These are phyloP conservation scores for Kodamaea fukazawae DNA, from an alignment of 805 yeast genomes.

Conservation along the genomic window DNA sequence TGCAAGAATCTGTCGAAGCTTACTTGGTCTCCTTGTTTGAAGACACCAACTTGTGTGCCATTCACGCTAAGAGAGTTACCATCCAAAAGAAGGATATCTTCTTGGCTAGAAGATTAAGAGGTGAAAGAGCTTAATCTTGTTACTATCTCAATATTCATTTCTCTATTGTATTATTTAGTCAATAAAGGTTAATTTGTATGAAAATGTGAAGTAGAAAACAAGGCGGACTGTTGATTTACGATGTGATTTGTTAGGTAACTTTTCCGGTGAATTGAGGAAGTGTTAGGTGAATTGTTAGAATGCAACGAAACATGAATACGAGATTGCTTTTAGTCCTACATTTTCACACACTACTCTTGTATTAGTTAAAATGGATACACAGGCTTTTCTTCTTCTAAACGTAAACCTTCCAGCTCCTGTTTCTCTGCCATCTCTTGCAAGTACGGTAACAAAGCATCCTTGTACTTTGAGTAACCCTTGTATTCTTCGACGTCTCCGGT, in stretches of 20 bases:
- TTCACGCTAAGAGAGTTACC: conserved; percentile 98
- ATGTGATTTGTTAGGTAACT: too few species aligned
- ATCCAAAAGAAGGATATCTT: conserved; percentile 98
- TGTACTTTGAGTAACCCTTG: conserved; percentile 55
- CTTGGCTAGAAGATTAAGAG: conserved; percentile 96
- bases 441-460: conserved; percentile 54
- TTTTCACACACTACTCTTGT: too few species aligned
- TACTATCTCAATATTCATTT: conserved; percentile 9
- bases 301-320: too few species aligned
- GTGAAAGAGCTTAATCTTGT: conserved; percentile 73
- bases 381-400: conserved; percentile 37
- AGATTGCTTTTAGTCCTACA: too few species aligned
- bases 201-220: too few species aligned
- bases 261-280: too few species aligned
- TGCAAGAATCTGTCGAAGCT: conserved; percentile 98
- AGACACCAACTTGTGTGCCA: conserved; percentile 97
- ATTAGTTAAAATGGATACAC: conserved; percentile 46
- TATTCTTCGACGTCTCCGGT: conserved; percentile 56
- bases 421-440: conserved; percentile 45
- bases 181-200: conserved; percentile 1
- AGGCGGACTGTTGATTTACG: too few species aligned
- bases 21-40: conserved; percentile 93
- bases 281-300: too few species aligned
- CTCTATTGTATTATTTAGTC: conserved; percentile 10
- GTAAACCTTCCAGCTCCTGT: conserved; percentile 45